Base-by-base conservation (phyloP, 2,329 filamentous ascomycete genomes). In the Coniochaeta sp. region DNA sequence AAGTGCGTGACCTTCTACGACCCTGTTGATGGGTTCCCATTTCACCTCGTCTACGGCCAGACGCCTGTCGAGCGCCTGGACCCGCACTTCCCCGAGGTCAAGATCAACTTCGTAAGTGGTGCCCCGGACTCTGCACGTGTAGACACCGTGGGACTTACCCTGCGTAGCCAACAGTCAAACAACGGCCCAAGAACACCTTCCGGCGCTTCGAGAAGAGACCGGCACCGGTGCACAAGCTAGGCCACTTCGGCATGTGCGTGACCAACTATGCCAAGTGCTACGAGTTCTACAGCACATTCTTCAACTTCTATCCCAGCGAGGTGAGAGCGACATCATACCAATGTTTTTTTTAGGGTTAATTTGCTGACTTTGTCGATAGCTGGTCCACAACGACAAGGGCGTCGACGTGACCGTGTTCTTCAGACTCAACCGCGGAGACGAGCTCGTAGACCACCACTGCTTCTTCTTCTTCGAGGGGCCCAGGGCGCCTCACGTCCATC, bases 11-110 rank as follows among this genome's bases (percentile, higher is more conserved):
- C 77, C 0, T 79, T 83, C 61, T 74, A 76, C 60, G 77, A 81
- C 59, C 78, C 80, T 0, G 75, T 85, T 2, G 82, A 86, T 61
- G 80, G 79, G 0, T 85, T 79, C 62, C 80, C 81, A 1, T 78
- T 86, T 65, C 82, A 85, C 66, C 74, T 88, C 0, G 77, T 87
- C 1, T 72, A 80, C 63, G 84, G 81, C 1, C 84, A 87, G 68
- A 68, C 69, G 7, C 67, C 66, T 4, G 74, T 73, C 0, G 72
- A 75, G 58, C 55, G 70, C 26, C 68, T 73, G 38, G 72, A 81
- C 75, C 42, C 74, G 3, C 73, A 74, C 32, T 73, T 78, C 58
- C 72, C 76, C 3, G 66, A 77, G 58, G 60, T 78, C 59, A 69
- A 77, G 62, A 68, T 80, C 70, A 77, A 85, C 72, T 79, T 81